Base-by-base conservation (phyloP, 2,329 filamentous ascomycete genomes). In the Sporothrix inflata region DNA sequence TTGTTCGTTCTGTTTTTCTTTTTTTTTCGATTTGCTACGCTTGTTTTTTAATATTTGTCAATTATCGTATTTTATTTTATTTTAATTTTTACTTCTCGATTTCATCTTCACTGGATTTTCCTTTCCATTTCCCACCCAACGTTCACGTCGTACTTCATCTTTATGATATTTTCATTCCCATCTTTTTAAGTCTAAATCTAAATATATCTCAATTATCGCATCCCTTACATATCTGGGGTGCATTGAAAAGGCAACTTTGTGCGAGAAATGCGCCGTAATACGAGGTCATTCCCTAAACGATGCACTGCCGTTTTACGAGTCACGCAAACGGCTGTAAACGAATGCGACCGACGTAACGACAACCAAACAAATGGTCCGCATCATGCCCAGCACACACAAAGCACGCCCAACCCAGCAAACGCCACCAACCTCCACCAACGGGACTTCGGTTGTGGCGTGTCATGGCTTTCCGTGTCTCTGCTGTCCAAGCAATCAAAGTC, bases 251-350 rank as follows among this genome's bases (percentile, higher is more conserved):
- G 57, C 34, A 63, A 63, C 9, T 42, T 63, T 42, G 34, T 63
- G 57, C 57, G 57, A 42, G 30, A 40, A 63, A 16, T 24, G 34
- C n/a, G 21, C n/a, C 19, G n/a, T 14, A 63, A 63, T 63, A 63
- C 57, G 34, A 42, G n/a, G 34, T 16, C 38, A 12, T 24, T 8
- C 9, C 9, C 30, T 34, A 6, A 3, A 34, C 30, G 30, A 34
- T 34, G 30, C 30, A 34, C 6, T 34, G 30, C 8, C 30, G 7
- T n/a, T 55, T 6, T 40, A 12, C 4, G 12, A 45, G 12, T 14
- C 12, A 24, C n/a, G 21, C 49, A 24, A 53, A 24, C 21, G 49
- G 16, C 14, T 24, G 11, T 24, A 27, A 53, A 47, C 42, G 45
- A 14, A n/a, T 47, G 19, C 45, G 45, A 47, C 19, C 45, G 14